A percentile compares a stretch with the other conserved stretches of the same genome.
phyloP scores from a whole-genome alignment of 2,329 filamentous ascomycete genomes.

The Trichophyton verrucosum region DNA sequence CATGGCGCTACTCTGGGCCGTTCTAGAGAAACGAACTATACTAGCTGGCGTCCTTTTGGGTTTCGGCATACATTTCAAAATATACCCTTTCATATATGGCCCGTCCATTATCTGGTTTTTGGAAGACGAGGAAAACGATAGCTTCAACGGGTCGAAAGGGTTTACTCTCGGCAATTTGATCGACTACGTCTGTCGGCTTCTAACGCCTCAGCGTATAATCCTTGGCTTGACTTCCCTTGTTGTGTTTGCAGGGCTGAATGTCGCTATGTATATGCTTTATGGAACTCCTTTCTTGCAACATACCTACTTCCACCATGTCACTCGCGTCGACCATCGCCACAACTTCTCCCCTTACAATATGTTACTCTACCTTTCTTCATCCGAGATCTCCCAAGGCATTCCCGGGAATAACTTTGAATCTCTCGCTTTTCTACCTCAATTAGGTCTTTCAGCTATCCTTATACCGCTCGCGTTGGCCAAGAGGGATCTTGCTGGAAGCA shows the following conservation, averaged over 20 bases:
- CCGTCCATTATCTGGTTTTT: constrained; percentile 40
- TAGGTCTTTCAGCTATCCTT: constrained; percentile 63
- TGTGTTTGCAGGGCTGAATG: constrained; percentile 63
- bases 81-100: constrained; percentile 95
- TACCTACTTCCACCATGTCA: constrained; percentile 86
- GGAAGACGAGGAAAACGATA: constrained; percentile 8
- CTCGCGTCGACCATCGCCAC: constrained; percentile 87
- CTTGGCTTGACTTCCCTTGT: constrained; percentile 48
- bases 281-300: constrained; percentile 71
- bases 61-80: constrained; percentile 88
- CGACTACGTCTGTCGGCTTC: constrained; percentile 17
- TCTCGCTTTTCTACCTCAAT: constrained; percentile 77
- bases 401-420: constrained; percentile 48
- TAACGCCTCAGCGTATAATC: constrained; percentile 28
- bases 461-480: constrained; percentile 69
- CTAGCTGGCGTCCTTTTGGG: constrained; percentile 68
- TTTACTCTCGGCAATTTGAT: neutral
- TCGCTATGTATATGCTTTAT: constrained; percentile 67
- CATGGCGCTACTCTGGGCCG: constrained; percentile 70
- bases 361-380: constrained; percentile 74
- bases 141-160: neutral
- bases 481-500: constrained; percentile 64
- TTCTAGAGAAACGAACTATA: constrained; percentile 47
- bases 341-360: constrained; percentile 98
- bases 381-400: constrained; percentile 34